phyloP scores from a whole-genome alignment of 768 basidiomycete species.

The Strobilomyces dryophilus region DNA sequence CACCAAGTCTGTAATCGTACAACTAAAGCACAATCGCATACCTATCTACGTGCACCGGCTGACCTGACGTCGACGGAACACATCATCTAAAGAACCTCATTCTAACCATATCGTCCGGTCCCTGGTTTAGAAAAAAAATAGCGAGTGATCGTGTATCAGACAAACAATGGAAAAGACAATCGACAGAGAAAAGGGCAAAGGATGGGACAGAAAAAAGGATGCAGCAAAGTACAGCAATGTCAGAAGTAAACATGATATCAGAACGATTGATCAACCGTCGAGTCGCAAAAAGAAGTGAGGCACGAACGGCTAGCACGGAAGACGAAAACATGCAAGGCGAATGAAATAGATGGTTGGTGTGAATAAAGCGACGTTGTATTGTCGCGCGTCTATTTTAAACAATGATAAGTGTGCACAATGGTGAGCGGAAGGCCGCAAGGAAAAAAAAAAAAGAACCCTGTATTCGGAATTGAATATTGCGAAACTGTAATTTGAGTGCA shows the following conservation, averaged over 20 bases:
- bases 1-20: conserved; percentile 16
- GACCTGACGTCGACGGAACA: not conserved
- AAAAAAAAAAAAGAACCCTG: not conserved
- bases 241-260: conserved; percentile 6
- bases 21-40: conserved; percentile 12
- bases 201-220: not conserved
- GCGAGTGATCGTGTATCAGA: not conserved
- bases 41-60: conserved; percentile 1
- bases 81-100: conserved; percentile 9
- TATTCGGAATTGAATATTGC: conserved; percentile 12
- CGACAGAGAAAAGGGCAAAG: too few relatives aligned
- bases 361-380: conserved; percentile 3
- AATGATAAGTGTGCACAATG: not conserved
- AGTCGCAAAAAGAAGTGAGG: not conserved
- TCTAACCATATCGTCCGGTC: conserved; percentile 19
- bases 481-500: conserved; percentile 19
- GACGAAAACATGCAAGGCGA: conserved; percentile 1
- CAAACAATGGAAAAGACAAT: not conserved
- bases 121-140: conserved; percentile 3
- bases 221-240: conserved; percentile 20
- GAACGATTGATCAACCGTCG: conserved; percentile 1
- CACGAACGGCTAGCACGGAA: not conserved
- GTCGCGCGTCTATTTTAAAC: conserved; percentile 20
- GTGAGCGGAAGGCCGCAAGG: conserved; percentile 12
- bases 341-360: not conserved